Percentiles rank a stretch among this genome's conserved stretches.
Evolutionary conservation across 192 early-diverging fungal species (phyloP).

Genomic region (Kickxella alabastrina): DNA sequence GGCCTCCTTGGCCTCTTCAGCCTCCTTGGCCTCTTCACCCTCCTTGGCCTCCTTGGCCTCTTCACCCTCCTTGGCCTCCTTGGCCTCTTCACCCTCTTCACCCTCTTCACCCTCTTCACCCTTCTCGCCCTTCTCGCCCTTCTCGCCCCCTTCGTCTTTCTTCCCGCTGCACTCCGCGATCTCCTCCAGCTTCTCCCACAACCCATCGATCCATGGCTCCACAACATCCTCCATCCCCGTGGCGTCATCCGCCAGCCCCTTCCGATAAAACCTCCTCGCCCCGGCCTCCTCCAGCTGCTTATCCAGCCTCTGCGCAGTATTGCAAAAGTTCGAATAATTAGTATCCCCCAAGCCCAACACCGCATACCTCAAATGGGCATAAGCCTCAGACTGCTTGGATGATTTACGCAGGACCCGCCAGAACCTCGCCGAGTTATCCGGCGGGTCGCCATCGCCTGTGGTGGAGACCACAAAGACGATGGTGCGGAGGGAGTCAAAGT

Average conservation of each 20-base stretch:
- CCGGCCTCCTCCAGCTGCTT: conserved; percentile 72
- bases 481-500: conserved; percentile 23
- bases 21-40: too few species aligned
- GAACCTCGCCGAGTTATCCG: conserved; percentile 90
- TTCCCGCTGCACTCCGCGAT: conserved; percentile 10
- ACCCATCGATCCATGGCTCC: conserved; percentile 85
- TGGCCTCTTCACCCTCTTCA: too few species aligned
- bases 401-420: conserved; percentile 76
- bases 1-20: not conserved
- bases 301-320: conserved; percentile 78
- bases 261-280: conserved; percentile 67
- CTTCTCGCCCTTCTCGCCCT: too few species aligned
- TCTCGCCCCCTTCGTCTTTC: not conserved
- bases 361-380: conserved; percentile 35
- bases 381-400: conserved; percentile 24
- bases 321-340: conserved; percentile 92
- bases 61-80: too few species aligned
- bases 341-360: conserved; percentile 85
- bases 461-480: conserved; percentile 81
- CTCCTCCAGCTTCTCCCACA: conserved; percentile 70
- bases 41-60: too few species aligned
- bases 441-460: conserved; percentile 94
- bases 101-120: too few species aligned
- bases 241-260: conserved; percentile 87
- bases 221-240: conserved; percentile 87